A percentile compares a stretch with the other conserved stretches of the same genome.
phyloP scores from a whole-genome alignment of 2,329 filamentous ascomycete species.

The Ceratocystis albifundus region DNA sequence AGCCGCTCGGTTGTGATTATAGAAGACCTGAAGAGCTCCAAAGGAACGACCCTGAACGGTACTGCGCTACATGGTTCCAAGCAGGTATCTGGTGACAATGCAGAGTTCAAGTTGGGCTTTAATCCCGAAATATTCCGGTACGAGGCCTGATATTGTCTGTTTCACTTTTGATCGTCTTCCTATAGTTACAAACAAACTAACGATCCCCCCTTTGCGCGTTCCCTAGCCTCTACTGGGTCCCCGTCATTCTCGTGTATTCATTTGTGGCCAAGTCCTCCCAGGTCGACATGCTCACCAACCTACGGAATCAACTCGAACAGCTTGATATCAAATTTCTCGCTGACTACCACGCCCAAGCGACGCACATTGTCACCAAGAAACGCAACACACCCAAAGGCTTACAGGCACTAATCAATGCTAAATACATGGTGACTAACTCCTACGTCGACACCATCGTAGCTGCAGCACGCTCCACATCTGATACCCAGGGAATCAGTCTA shows the following conservation, averaged over 20 bases:
- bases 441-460: constrained; percentile 63
- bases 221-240: constrained; percentile 62
- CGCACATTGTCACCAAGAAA: constrained; percentile 80
- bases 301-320: constrained; percentile 59
- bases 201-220: not conserved
- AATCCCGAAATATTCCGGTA: constrained; percentile 54
- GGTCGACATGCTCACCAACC: constrained; percentile 48
- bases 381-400: constrained; percentile 80
- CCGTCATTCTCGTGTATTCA: constrained; percentile 70
- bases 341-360: constrained; percentile 62
- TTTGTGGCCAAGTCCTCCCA: constrained; percentile 61
- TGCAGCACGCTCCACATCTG: constrained; percentile 32
- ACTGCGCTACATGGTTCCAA: constrained; percentile 54
- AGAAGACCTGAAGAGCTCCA: constrained; percentile 71
- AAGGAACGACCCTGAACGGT: constrained; percentile 69
- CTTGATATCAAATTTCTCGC: constrained; percentile 79
- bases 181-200: constrained; percentile 21
- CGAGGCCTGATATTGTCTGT: not conserved
- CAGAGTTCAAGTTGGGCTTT: constrained; percentile 60
- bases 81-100: constrained; percentile 42
- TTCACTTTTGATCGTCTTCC: not conserved
- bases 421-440: constrained; percentile 59
- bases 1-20: constrained; percentile 59
- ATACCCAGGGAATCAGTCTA: constrained; percentile 40
- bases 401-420: constrained; percentile 73